A percentile compares a stretch with the other conserved stretches of the same genome.
phyloP scores from a whole-genome alignment of 2,329 filamentous ascomycete genomes.

The Furcasterigmium sp. region DNA sequence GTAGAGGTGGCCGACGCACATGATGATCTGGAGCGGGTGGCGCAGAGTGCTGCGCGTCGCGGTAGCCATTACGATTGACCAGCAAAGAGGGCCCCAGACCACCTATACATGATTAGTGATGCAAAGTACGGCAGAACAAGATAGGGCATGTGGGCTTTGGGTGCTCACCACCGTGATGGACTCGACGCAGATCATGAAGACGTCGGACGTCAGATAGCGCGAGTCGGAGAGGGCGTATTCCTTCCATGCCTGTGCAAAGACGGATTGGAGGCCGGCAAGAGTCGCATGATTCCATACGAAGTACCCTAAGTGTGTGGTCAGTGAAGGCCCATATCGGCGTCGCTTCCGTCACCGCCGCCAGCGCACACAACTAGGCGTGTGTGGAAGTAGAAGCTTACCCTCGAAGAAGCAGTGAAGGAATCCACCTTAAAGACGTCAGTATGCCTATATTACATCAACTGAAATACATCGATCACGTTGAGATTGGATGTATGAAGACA shows the following conservation, averaged over 20 bases:
- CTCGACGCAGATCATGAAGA: constrained; percentile 85
- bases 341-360: no score
- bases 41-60: constrained; percentile 35
- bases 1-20: constrained; percentile 52
- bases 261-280: constrained; percentile 62
- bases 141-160: no score
- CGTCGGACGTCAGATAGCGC: constrained; percentile 74
- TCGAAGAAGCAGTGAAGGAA: constrained; percentile 79
- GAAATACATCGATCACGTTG: no score
- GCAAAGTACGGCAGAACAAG: not conserved
- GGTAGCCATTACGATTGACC: constrained; percentile 41
- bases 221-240: constrained; percentile 87
- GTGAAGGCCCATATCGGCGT: no score
- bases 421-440: constrained; percentile 40
- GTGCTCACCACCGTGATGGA: constrained; percentile 66
- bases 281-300: constrained; percentile 65
- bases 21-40: constrained; percentile 44
- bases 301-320: no score
- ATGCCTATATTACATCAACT: constrained; percentile 4
- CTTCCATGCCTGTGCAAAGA: constrained; percentile 87
- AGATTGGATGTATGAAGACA: not conserved
- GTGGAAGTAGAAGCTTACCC: no score
- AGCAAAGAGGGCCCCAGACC: constrained; percentile 55
- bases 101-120: constrained; percentile 25
- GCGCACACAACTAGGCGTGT: no score